These are phyloP conservation scores for Erodium maritimum DNA, from an alignment of 345 rosid species.

Conservation along the genomic window DNA sequence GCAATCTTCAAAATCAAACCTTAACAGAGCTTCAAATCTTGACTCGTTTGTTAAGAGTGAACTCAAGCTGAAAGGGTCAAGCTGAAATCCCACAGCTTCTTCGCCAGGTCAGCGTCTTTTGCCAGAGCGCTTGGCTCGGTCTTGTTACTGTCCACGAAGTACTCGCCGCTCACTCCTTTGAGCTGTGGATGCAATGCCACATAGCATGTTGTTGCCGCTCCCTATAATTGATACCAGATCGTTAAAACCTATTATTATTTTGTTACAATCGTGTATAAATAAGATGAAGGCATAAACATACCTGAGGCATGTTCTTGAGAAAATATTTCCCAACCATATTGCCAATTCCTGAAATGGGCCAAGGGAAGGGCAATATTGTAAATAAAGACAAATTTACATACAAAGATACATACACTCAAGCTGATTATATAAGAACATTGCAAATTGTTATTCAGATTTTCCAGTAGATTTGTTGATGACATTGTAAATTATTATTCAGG, in stretches of 20 bases:
- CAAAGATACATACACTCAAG: too few species aligned
- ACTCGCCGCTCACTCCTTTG: slow-evolving; percentile 55
- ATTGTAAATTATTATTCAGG: too few species aligned
- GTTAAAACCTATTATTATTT: too few species aligned
- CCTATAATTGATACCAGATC: too few species aligned
- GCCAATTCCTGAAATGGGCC: slow-evolving; percentile 31
- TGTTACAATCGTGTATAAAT: too few species aligned
- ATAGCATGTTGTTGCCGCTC: slow-evolving; percentile 75
- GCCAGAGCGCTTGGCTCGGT: slow-evolving; percentile 31
- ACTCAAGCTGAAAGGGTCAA: slow-evolving; percentile 17
- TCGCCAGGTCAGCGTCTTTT: slow-evolving; percentile 35
- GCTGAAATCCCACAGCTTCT: slow-evolving; percentile 67
- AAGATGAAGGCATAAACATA: too few species aligned
- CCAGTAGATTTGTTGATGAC: too few species aligned
- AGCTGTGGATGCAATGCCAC: slow-evolving; percentile 61
- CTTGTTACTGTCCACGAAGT: slow-evolving; percentile 43
- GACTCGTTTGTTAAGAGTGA: slow-evolving; percentile 2
- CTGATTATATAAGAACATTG: too few species aligned
- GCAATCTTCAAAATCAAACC: not conserved
- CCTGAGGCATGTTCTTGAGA: slow-evolving; percentile 53
- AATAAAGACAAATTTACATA: not conserved
- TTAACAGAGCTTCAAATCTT: not conserved
- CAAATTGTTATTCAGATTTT: too few species aligned
- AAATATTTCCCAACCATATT: slow-evolving; percentile 26
- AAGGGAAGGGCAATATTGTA: not conserved